Conservation (phyloP, 1,284 basidiomycete species). For the Porogramme epimiltina region DNA sequence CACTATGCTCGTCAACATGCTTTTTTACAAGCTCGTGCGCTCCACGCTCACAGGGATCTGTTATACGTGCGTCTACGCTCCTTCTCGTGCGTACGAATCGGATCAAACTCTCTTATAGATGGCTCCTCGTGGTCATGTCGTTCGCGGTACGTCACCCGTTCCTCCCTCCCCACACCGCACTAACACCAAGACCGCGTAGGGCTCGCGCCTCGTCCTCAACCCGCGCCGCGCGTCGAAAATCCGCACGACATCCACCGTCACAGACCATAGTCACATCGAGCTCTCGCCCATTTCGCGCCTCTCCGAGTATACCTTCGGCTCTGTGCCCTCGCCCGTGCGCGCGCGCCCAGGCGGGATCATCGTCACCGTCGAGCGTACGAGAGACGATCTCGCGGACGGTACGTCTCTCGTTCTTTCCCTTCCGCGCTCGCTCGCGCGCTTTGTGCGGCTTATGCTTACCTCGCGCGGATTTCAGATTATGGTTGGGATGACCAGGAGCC, state of each 20-base stretch:
- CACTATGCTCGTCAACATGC: constrained; percentile 26
- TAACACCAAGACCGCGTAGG: constrained; percentile 11
- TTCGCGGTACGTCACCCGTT: constrained; percentile 20
- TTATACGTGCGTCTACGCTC: constrained; percentile 24
- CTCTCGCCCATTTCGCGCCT: not conserved
- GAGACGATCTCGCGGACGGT: not conserved
- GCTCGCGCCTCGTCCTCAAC: constrained; percentile 28
- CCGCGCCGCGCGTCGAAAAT: constrained; percentile 10
- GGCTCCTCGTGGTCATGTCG: constrained; percentile 29
- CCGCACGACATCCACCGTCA: not conserved
- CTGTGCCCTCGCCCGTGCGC: not conserved
- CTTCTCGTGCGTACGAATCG: not conserved
- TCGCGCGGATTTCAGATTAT: no score
- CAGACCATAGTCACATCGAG: constrained; percentile 6
- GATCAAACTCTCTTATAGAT: constrained; percentile 12
- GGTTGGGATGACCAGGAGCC: no score
- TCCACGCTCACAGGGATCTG: constrained; percentile 31
- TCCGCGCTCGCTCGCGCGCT: no score
- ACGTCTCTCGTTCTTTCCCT: no score
- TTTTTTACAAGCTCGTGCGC: constrained; percentile 28
- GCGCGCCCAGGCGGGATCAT: not conserved
- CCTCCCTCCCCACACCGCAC: not conserved
- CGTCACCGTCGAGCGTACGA: not conserved
- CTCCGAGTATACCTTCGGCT: not conserved
- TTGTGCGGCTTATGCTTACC: no score